These are phyloP conservation scores for Allium fistulosum DNA, from an alignment of 106 monocot species.

Conservation along the genomic window DNA sequence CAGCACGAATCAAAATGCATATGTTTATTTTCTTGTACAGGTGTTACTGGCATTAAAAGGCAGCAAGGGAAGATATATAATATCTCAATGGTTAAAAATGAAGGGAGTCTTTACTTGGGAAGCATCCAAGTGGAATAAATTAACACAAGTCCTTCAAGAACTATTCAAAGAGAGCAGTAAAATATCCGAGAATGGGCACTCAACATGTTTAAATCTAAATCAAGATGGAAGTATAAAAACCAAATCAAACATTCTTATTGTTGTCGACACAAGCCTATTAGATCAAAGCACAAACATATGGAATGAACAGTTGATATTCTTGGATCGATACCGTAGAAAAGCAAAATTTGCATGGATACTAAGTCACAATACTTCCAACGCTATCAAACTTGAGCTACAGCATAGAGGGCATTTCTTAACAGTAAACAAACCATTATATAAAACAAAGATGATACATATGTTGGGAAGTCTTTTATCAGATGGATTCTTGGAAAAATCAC, in stretches of 20 bases:
- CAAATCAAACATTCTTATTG: constrained; percentile 20
- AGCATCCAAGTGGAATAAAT: constrained; percentile 45
- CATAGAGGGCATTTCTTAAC: constrained; percentile 24
- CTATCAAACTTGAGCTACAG: constrained; percentile 30
- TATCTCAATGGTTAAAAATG: constrained; percentile 25
- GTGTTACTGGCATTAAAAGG: constrained; percentile 40
- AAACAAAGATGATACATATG: constrained; percentile 41
- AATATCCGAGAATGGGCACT: background rate
- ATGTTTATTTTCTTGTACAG: constrained; percentile 10
- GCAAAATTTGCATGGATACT: constrained; percentile 49
- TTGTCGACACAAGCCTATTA: constrained; percentile 30
- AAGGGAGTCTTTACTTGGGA: constrained; percentile 29
- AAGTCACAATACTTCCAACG: constrained; percentile 33
- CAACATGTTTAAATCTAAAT: constrained; percentile 5
- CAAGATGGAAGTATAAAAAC: constrained; percentile 1
- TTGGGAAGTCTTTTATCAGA: constrained; percentile 16
- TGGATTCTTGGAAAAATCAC: constrained; percentile 7
- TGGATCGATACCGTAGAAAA: constrained; percentile 26
- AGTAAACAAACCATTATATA: constrained; percentile 50
- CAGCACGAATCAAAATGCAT: too few relatives aligned
- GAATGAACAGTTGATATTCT: constrained; percentile 38
- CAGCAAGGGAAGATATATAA: constrained; percentile 25
- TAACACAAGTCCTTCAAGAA: constrained; percentile 33
- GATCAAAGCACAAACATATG: constrained; percentile 51
- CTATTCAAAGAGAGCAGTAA: constrained; percentile 3